A percentile compares a stretch with the other conserved stretches of the same genome.
Conservation (phyloP, 768 basidiomycete species). For the Postia placenta region DNA sequence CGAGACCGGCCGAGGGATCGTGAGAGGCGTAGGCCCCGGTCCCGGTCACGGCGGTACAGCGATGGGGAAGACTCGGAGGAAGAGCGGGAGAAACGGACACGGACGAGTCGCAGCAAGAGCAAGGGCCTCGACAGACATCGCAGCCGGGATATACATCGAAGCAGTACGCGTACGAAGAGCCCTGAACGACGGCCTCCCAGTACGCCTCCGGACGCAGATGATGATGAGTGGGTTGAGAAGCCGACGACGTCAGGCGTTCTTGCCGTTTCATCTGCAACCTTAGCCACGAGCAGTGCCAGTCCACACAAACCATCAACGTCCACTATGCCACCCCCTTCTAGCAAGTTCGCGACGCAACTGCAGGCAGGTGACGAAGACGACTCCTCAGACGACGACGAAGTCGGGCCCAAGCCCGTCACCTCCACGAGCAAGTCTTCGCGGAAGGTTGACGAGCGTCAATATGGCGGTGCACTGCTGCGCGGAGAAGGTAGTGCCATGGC, state of each 20-base stretch:
- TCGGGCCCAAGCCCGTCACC: conserved; percentile 72
- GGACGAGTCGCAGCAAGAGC: conserved; percentile 27
- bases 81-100: conserved; percentile 27
- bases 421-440: conserved; percentile 36
- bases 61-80: conserved; percentile 28
- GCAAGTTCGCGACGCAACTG: conserved; percentile 9
- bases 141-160: conserved; percentile 20
- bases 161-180: conserved; percentile 23
- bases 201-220: conserved; percentile 26
- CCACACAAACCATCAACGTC: conserved; percentile 12
- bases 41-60: conserved; percentile 29
- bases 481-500: conserved; percentile 99
- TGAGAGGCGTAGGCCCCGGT: conserved; percentile 23
- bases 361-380: conserved; percentile 17
- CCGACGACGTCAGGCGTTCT: conserved; percentile 26
- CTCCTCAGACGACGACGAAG: conserved; percentile 55
- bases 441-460: conserved; percentile 75
- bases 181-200: conserved; percentile 20
- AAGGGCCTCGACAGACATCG: conserved; percentile 15
- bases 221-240: conserved; percentile 70
- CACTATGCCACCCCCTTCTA: conserved; percentile 15
- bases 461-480: conserved; percentile 82
- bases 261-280: conserved; percentile 10
- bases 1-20: conserved; percentile 13
- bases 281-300: conserved; percentile 18